Conservation (phyloP, 2,329 filamentous ascomycete genomes). For the Fonsecaea nubica region DNA sequence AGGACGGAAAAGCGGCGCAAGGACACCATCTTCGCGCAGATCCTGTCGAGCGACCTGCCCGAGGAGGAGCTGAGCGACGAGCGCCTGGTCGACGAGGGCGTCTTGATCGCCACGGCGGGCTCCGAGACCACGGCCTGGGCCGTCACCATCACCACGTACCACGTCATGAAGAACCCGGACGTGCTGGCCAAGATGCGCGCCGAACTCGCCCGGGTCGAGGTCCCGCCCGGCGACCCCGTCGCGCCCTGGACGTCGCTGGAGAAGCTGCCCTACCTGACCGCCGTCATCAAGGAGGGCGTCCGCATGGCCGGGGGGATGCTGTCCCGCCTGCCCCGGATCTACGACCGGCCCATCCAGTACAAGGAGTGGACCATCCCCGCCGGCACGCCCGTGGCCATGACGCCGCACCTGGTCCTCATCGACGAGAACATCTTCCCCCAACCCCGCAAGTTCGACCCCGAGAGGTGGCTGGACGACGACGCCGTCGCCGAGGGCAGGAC, state of each 20-base stretch:
- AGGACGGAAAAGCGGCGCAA: conserved; percentile 32
- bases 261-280: conserved; percentile 43
- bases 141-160: conserved; percentile 35
- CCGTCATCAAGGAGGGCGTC: conserved; percentile 43
- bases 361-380: conserved; percentile 45
- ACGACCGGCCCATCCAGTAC: conserved; percentile 42
- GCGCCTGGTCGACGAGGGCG: conserved; percentile 45
- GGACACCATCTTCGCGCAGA: conserved; percentile 37
- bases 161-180: conserved; percentile 31
- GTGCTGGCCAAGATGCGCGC: conserved; percentile 25
- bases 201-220: conserved; percentile 25
- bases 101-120: conserved; percentile 41
- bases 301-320: conserved; percentile 40
- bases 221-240: conserved; percentile 25
- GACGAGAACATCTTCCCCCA: conserved; percentile 46
- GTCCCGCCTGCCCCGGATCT: conserved; percentile 35
- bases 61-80: conserved; percentile 39
- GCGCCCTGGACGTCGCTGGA: conserved; percentile 40
- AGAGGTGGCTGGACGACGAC: conserved; percentile 43
- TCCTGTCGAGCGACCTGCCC: conserved; percentile 33
- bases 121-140: conserved; percentile 36
- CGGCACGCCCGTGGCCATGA: conserved; percentile 43
- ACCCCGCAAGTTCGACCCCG: conserved; percentile 42
- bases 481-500: conserved; percentile 17
- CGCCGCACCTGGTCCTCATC: conserved; percentile 42